A percentile compares a stretch with the other conserved stretches of the same genome.
phyloP scores from a whole-genome alignment of 495 filamentous ascomycete genomes.

The Talaromyces nanjingensis region DNA sequence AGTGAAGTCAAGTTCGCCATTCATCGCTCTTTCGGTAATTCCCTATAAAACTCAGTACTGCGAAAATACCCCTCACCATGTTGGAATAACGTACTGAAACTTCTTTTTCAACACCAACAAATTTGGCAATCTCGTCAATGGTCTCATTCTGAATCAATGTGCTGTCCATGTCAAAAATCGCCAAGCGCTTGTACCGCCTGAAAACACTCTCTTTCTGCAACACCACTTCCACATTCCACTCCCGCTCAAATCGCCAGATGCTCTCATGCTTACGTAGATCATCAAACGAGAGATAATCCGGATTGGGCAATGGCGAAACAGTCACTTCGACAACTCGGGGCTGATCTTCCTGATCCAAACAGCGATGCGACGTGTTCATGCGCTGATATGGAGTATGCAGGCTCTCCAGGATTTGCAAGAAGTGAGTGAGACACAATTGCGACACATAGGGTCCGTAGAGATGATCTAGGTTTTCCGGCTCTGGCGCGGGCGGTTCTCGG shows the following conservation, averaged over 20 bases:
- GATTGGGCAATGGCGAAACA: slow-evolving; percentile 58
- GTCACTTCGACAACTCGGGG: slow-evolving; percentile 66
- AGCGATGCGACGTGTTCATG: slow-evolving; percentile 61
- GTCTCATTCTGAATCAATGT: slow-evolving; percentile 95
- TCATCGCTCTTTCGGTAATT: slow-evolving; percentile 91
- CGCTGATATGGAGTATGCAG: slow-evolving; percentile 56
- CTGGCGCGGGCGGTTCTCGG: slow-evolving; percentile 58
- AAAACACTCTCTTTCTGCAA: slow-evolving; percentile 66
- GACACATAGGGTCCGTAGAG: slow-evolving; percentile 72
- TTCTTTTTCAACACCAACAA: slow-evolving; percentile 63
- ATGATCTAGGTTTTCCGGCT: slow-evolving; percentile 63
- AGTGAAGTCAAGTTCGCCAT: slow-evolving; percentile 93
- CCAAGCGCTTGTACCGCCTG: slow-evolving; percentile 69
- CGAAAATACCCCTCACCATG: slow-evolving; percentile 27
- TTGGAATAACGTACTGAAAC: slow-evolving; percentile 43
- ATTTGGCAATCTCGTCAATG: slow-evolving; percentile 85
- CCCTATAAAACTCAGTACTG: slow-evolving; percentile 27
- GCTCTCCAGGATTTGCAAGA: slow-evolving; percentile 67
- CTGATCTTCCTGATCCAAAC: slow-evolving; percentile 54
- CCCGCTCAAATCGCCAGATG: slow-evolving; percentile 72
- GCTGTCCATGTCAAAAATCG: slow-evolving; percentile 96
- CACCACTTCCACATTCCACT: slow-evolving; percentile 81
- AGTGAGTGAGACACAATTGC: slow-evolving; percentile 74
- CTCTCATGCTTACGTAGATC: slow-evolving; percentile 72
- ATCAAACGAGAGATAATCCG: slow-evolving; percentile 58